Percentiles rank a stretch among this genome's conserved stretches.
phyloP scores from a whole-genome alignment of 768 basidiomycete species.

The Collybiopsis luxurians region DNA sequence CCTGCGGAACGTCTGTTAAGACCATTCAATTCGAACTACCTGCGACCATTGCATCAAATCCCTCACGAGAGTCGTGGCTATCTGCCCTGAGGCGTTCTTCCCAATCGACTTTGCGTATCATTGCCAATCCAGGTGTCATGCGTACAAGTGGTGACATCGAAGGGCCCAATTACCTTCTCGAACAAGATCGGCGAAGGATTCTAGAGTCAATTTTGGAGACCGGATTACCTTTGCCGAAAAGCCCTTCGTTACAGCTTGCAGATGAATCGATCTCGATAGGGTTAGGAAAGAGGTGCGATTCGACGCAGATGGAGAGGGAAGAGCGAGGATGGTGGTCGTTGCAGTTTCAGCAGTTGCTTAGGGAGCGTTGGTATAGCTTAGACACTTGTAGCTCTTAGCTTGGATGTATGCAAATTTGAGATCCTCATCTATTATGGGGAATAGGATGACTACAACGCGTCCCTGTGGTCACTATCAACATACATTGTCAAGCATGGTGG shows the following conservation, averaged over 20 bases:
- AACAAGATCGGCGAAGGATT: constrained; percentile 29
- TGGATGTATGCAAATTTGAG: too few species aligned
- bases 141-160: constrained; percentile 14
- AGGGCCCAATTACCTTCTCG: constrained; percentile 20
- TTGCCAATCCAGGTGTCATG: constrained; percentile 25
- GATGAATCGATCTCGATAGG: constrained; percentile 23
- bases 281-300: constrained; percentile 13
- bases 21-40: constrained; percentile 31
- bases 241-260: constrained; percentile 62
- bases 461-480: too few species aligned
- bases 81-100: constrained; percentile 52
- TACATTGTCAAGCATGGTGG: too few species aligned
- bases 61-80: constrained; percentile 35
- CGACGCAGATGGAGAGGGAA: constrained; percentile 44
- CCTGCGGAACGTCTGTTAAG: constrained; percentile 28
- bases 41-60: constrained; percentile 10
- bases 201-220: constrained; percentile 36
- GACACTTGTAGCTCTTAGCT: too few species aligned
- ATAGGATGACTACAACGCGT: too few species aligned
- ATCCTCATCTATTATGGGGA: too few species aligned
- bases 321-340: constrained; percentile 75
- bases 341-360: constrained; percentile 60
- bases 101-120: constrained; percentile 39
- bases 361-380: constrained; percentile 33
- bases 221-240: constrained; percentile 64